Conservation (phyloP, 176 grass and related monocot genomes). For the Phoenix dactylifera region DNA sequence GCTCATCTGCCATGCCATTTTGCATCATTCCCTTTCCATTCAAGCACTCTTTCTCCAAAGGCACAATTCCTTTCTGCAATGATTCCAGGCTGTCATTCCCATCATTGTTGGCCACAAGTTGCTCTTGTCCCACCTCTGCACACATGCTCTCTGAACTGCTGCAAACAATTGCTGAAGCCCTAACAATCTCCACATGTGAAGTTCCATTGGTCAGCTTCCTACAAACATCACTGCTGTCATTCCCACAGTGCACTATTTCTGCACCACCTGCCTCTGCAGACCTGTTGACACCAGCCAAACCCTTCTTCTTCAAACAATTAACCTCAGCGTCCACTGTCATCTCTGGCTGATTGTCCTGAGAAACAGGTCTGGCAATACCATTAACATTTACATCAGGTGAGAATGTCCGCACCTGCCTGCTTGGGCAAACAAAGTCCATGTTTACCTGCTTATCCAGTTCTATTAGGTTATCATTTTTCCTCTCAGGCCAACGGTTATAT, state of each 20-base stretch:
- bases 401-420: too few relatives aligned
- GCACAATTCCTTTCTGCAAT: conserved; percentile 1
- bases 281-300: conserved; percentile 9
- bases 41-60: conserved; percentile 27
- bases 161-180: conserved; percentile 15
- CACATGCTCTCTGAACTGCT: conserved; percentile 30
- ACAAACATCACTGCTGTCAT: conserved; percentile 1
- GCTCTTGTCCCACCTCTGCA: conserved; percentile 30
- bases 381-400: too few relatives aligned
- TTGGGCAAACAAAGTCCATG: too few relatives aligned
- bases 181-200: conserved; percentile 20
- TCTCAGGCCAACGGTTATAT: too few relatives aligned
- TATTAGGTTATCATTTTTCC: too few relatives aligned
- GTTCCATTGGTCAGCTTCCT: conserved; percentile 17
- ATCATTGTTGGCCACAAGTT: conserved; percentile 34
- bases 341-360: too few relatives aligned
- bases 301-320: conserved; percentile 23
- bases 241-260: too few relatives aligned
- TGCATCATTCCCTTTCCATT: conserved; percentile 23
- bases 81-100: conserved; percentile 1
- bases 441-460: too few relatives aligned
- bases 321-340: too few relatives aligned
- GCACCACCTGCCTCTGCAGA: neutral
- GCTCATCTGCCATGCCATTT: conserved; percentile 42
- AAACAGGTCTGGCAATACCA: too few relatives aligned